These are phyloP conservation scores for Perkinsus olseni DNA, from an alignment of 169 alveolate species.

Conservation along the genomic window DNA sequence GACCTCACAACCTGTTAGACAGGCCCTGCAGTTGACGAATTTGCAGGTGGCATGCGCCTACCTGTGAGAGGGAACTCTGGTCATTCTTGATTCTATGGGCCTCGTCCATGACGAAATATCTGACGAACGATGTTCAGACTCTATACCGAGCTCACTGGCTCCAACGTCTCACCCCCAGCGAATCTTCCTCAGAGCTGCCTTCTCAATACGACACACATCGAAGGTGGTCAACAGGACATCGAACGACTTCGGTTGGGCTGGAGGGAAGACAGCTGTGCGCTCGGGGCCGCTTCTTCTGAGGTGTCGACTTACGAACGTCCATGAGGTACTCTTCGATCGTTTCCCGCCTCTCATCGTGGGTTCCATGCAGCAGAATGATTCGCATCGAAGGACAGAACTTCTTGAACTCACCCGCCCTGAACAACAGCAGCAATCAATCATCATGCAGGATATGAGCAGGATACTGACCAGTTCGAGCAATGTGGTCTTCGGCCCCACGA, in stretches of 20 bases:
- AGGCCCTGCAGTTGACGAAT: not conserved
- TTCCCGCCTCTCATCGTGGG: constrained; percentile 73
- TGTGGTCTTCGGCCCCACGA: constrained; percentile 93
- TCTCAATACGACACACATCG: constrained; percentile 83
- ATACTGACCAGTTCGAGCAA: constrained; percentile 91
- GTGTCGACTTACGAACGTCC: not conserved
- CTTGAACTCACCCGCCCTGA: constrained; percentile 75
- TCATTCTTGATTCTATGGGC: constrained; percentile 97
- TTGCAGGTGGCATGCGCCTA: constrained; percentile 45
- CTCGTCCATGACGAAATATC: constrained; percentile 94
- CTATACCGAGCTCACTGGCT: not conserved
- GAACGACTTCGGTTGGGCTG: constrained; percentile 54
- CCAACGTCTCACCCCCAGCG: not conserved
- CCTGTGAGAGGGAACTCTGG: constrained; percentile 70
- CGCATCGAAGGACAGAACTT: constrained; percentile 87
- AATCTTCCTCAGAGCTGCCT: constrained; percentile 61
- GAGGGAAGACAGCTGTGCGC: not conserved
- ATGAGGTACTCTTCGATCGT: constrained; percentile 4
- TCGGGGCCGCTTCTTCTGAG: not conserved
- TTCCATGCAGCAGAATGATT: constrained; percentile 89
- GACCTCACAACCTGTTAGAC: constrained; percentile 50
- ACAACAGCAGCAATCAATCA: not conserved
- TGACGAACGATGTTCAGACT: constrained; percentile 4
- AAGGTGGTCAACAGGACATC: constrained; percentile 90
- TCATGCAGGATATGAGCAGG: too few relatives aligned